Conservation (phyloP, 2,329 filamentous ascomycete species). For the Trichophaea hybrida region DNA sequence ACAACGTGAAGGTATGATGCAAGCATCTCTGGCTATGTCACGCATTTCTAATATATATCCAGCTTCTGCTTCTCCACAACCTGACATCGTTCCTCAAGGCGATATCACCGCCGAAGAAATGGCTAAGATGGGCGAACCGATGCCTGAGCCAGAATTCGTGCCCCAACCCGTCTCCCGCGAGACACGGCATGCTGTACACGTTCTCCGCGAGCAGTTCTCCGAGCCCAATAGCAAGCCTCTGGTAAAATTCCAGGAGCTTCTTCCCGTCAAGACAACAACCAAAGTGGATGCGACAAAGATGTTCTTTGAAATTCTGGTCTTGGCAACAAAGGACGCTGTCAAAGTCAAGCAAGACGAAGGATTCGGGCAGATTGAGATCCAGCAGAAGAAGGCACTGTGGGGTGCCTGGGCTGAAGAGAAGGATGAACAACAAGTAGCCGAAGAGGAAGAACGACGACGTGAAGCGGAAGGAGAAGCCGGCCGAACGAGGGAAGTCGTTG, state of each 20-base stretch:
- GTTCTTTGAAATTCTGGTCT: slow-evolving; percentile 94
- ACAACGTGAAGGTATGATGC: neutral
- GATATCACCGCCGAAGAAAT: slow-evolving; percentile 41
- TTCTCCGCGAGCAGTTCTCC: slow-evolving; percentile 79
- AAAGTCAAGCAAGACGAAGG: slow-evolving; percentile 77
- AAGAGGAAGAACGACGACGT: slow-evolving; percentile 58
- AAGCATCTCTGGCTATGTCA: neutral
- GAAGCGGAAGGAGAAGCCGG: slow-evolving; percentile 18
- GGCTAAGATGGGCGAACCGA: slow-evolving; percentile 37
- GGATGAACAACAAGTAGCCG: slow-evolving; percentile 54
- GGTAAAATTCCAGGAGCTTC: slow-evolving; percentile 80
- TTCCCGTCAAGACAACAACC: slow-evolving; percentile 66
- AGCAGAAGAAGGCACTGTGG: slow-evolving; percentile 92
- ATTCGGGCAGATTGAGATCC: slow-evolving; percentile 54
- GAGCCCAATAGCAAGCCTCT: slow-evolving; percentile 55
- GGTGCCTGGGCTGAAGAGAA: slow-evolving; percentile 78
- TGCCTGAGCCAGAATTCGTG: slow-evolving; percentile 51
- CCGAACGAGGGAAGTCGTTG: neutral
- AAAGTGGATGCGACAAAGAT: slow-evolving; percentile 94
- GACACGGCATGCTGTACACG: slow-evolving; percentile 89
- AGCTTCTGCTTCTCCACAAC: neutral
- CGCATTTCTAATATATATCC: neutral
- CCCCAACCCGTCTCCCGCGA: slow-evolving; percentile 76
- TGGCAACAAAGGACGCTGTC: slow-evolving; percentile 95
- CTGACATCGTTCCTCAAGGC: slow-evolving; percentile 8